Conservation (phyloP, 2,329 filamentous ascomycete species). For the Endoconidiophora laricicola region DNA sequence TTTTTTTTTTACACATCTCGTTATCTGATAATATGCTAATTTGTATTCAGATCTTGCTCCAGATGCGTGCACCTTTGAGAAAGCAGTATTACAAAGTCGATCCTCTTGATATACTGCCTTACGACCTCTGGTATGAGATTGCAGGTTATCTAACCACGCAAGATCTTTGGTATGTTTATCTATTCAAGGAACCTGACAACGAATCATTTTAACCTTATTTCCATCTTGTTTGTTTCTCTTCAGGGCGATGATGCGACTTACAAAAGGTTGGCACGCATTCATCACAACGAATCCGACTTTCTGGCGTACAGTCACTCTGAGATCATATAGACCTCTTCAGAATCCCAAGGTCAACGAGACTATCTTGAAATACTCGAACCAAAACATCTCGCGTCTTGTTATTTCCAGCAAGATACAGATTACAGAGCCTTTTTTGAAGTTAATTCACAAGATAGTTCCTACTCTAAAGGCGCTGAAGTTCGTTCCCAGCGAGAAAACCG, state of each 20-base stretch:
- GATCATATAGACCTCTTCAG: background rate
- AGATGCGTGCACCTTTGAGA: conserved; percentile 3
- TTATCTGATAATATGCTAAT: background rate
- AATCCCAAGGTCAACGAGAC: background rate
- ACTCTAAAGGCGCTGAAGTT: background rate
- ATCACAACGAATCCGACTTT: background rate
- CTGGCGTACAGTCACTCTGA: background rate
- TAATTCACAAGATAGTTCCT: background rate
- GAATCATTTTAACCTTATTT: too few relatives aligned
- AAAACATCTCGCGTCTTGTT: background rate
- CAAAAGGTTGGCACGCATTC: conserved; percentile 1
- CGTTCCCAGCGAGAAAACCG: background rate
- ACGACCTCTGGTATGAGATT: conserved; percentile 9
- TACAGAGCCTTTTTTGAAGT: background rate
- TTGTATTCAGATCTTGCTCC: conserved; percentile 10
- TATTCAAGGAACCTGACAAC: background rate
- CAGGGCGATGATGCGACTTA: background rate
- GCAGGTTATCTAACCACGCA: background rate
- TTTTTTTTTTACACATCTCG: too few relatives aligned
- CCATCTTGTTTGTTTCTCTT: too few relatives aligned
- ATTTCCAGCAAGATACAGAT: background rate
- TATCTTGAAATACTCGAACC: background rate
- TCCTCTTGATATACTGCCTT: conserved; percentile 5
- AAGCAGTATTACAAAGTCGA: conserved; percentile 2
- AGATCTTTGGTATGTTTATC: conserved; percentile 3